Evolutionary conservation across 331 rosid genomes (phyloP), one percentile per base, ranked within the genome.

Genomic region (Acacia concinna): DNA sequence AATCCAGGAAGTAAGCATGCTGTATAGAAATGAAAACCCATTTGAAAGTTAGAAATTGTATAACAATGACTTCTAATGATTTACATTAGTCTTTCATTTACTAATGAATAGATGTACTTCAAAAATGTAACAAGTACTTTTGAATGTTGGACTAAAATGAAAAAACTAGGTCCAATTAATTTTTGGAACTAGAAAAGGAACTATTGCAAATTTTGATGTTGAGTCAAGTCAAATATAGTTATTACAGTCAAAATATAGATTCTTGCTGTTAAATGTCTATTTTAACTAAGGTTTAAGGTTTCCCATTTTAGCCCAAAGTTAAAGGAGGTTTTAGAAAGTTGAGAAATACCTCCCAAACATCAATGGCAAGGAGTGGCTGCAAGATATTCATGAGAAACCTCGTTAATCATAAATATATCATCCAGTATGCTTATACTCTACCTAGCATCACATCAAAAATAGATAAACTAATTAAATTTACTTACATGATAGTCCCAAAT

Each of bases 1-100:
- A 90, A 76, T 94, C 97, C 5, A 94, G 90, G 90, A 86, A 94
- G 90, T 90, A 94, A 78, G 98, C 94, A 86, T 94, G 98, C 98
- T 92, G 97, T 8, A 52, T 67, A 80, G 79, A 67, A 62, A 75
- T 21, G 60, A 70, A 82, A 57, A 15, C 23, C 73, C 18, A 38
- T 34, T n/a, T 37, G 34, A 77, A 74, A 62, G 87, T 88, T 46
- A 91, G 90, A 3, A 83, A 60, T 52, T 20, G 46, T 46, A 60
- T 27, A 75, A 44, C 44, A 81, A 79, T 34, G n/a, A 63, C 34
- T 75, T 77, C 35, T 34, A 18, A 52, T 30, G 7, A 67, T 11
- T 44, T 44, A 23, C 67, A 12, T 37, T 23, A 34, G 79, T 66
- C 21, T 73, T 51, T 34, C 13, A 74, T 70, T 57, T 67, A 79